Percentiles rank a stretch among this genome's conserved stretches.
phyloP scores from a whole-genome alignment of 2,329 filamentous ascomycete genomes.

The Stachybotrys echinatus region DNA sequence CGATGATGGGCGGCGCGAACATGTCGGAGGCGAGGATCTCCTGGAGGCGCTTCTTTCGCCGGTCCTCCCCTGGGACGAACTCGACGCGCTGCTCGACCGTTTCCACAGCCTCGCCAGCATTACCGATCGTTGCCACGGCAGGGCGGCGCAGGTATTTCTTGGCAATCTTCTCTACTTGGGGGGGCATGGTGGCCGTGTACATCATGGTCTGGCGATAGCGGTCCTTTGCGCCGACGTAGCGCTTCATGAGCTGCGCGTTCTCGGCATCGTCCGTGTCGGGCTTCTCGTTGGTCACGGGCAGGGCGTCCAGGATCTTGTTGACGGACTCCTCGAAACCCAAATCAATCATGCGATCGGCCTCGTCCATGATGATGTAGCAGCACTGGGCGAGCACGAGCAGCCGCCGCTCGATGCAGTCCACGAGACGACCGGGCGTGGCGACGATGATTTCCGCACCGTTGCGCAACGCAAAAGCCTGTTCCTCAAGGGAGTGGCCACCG shows the following conservation, averaged over 20 bases:
- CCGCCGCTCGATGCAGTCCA: conserved; percentile 93
- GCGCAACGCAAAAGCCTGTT: conserved; percentile 83
- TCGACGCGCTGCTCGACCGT: conserved; percentile 97
- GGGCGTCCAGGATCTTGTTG: conserved; percentile 92
- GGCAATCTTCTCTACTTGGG: conserved; percentile 90
- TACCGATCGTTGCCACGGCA: conserved; percentile 91
- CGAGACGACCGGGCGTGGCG: conserved; percentile 93
- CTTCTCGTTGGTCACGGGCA: conserved; percentile 91
- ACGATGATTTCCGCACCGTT: conserved; percentile 97
- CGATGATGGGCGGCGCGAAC: conserved; percentile 87
- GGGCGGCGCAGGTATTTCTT: conserved; percentile 91
- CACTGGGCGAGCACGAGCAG: conserved; percentile 92
- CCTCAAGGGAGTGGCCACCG: conserved; percentile 93
- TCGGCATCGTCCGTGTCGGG: conserved; percentile 92
- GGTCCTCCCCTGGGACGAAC: conserved; percentile 85
- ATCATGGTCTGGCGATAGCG: conserved; percentile 98
- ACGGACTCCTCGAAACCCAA: conserved; percentile 96
- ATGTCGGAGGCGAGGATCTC: conserved; percentile 80
- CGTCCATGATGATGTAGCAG: conserved; percentile 98
- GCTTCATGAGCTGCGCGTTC: conserved; percentile 77
- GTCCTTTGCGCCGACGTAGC: conserved; percentile 67
- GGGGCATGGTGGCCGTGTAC: conserved; percentile 98
- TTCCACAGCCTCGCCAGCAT: conserved; percentile 90
- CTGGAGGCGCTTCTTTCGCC: conserved; percentile 90
- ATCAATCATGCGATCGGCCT: conserved; percentile 98